Evolutionary conservation across 2,329 filamentous ascomycete species (phyloP), one percentile per base, ranked within the genome.

Genomic region (Pestalotiopsis sp.): DNA sequence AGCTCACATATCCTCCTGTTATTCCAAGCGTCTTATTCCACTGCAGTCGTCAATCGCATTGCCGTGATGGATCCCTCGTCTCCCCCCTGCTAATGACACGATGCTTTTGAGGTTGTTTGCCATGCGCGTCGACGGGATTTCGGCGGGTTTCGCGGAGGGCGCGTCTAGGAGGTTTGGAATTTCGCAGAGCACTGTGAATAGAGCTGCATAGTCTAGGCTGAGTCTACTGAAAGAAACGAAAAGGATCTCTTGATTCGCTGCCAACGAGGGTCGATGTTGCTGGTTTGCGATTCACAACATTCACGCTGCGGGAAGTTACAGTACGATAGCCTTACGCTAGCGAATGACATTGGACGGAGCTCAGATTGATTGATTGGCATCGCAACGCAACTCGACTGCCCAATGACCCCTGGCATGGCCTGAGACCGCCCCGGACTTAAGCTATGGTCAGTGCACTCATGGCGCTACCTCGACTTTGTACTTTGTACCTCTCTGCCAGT

Each of bases 251-350:
- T 52, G 45, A 52, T 52, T 52, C 45, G 45, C 9, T 52, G 45
- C 11, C 17, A 20, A 17, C 45, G 20, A n/a, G 20, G 14, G 12
- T 59, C 23, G 57, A 59, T 59, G 57, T 27, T 23, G 23, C 27
- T 20, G 57, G 25, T 27, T 27, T 27, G 57, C 57, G 57, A 59
- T 59, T 59, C 57, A 36, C 27, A 36, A 59, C 7, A 14, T 59
- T n/a, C 9, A 64, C 25, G 49, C 39, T 25, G 14, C 12, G 11
- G 36, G n/a, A 36, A 45, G 59, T 59, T 66, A 68, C 68, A 61
- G 64, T 57, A 66, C 68, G 66, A 65, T 66, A 69, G 68, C 68
- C 68, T 69, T 68, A 63, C 68, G 68, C 68, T 69, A 68, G 41
- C 45, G 27, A 38, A 39, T 52, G 62, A 64, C 38, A 64, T 23